Percentiles rank a stretch among this genome's conserved stretches.
Conservation (phyloP, 306 rosid genomes). For the Boehmeria nivea region DNA sequence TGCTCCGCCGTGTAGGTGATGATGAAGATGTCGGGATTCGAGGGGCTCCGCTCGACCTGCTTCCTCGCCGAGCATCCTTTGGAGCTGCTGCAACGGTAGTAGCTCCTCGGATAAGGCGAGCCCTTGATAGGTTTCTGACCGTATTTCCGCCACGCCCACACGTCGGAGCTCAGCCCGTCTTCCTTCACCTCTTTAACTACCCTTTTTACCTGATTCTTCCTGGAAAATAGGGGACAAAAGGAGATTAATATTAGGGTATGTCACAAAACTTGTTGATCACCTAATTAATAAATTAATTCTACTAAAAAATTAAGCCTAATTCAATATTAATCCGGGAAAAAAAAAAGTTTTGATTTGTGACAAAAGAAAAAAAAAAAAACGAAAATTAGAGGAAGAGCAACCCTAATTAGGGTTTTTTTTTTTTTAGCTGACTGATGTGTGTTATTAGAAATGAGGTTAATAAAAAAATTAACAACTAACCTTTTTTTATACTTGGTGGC, state of each 20-base stretch:
- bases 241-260: no score
- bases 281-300: no score
- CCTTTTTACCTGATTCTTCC: slow-evolving; percentile 56
- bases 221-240: slow-evolving; percentile 16
- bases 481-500: slow-evolving; percentile 39
- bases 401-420: no score
- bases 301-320: no score
- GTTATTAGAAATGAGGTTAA: no score
- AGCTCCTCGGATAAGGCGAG: slow-evolving; percentile 88
- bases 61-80: slow-evolving; percentile 86
- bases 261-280: no score
- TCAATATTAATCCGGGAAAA: no score
- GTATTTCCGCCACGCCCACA: slow-evolving; percentile 95
- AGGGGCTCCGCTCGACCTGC: slow-evolving; percentile 70
- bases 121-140: slow-evolving; percentile 98
- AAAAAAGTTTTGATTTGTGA: no score
- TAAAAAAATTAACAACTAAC: slow-evolving; percentile 23
- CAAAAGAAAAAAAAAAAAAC: no score
- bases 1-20: slow-evolving; percentile 77
- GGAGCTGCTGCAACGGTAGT: slow-evolving; percentile 76
- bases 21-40: slow-evolving; percentile 52
- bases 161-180: slow-evolving; percentile 46
- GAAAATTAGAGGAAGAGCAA: no score
- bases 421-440: no score
- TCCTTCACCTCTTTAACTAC: slow-evolving; percentile 56